Evolutionary conservation across 1,139 yeast species (phyloP), one percentile per base, ranked within the genome.

Genomic region (Kluyveromyces sp.): DNA sequence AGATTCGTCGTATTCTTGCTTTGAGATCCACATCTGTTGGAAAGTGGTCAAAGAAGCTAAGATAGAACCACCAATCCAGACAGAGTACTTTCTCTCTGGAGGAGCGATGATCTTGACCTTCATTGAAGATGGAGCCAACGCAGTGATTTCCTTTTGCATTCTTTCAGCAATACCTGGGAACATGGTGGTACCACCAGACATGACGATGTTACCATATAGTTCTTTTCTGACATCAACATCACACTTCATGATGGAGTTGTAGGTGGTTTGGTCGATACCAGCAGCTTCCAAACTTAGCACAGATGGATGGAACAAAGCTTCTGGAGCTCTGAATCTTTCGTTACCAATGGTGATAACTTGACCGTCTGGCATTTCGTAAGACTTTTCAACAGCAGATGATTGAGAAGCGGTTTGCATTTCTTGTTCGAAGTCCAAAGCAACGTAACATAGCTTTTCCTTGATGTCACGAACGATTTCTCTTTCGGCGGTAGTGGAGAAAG

Each of bases 131-230:
- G 97, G 97, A 69, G 97, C 97, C 77, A 92, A 83, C 64, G 96
- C 96, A 63, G 97, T 87, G 66, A 92, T 88, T 78, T 92, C 97
- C 86, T 89, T 92, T 81, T 92, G 97, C 96, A 92, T 88, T 82
- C 98, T 92, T 80, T 92, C 97, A 72, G 97, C 96, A 72, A 92
- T 88, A 80, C 97, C 97, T 74, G 96, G 96, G 95, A 88, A 89
- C 97, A 92, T 87, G 63, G 97, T 89, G 66, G 97, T 88, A 85
- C 97, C 98, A 82, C 98, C 98, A 61, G 97, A 89, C 94, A 89
- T 83, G 70, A 92, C 98, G 68, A 92, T 92, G 84, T 92, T 92
- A 75, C 95, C 94, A 78, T 92, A 92, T 73, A 92, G 82, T 73
- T 92, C 97, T 80, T 87, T 89, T 77, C 98, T 87, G 63, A 92